These are phyloP conservation scores for Verticillium tricorpus DNA, from an alignment of 2,329 filamentous ascomycete species.

Conservation along the genomic window DNA sequence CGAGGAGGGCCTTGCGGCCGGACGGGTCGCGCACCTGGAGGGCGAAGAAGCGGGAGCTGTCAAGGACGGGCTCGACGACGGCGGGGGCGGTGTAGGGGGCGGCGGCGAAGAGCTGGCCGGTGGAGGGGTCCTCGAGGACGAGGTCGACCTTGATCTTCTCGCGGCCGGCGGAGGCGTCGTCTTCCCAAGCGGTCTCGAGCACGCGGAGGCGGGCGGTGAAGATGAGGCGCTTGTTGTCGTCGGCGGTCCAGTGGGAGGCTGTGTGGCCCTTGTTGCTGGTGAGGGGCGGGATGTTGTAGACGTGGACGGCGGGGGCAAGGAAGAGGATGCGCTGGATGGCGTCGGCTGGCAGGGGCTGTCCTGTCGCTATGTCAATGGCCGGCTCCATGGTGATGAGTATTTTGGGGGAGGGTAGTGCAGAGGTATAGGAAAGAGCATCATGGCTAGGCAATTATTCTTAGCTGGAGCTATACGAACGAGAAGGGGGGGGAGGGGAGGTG, in stretches of 20 bases:
- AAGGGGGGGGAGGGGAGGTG: not conserved
- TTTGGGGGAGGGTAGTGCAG: not conserved
- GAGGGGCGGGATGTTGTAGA: slow-evolving; percentile 83
- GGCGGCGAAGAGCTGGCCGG: slow-evolving; percentile 75
- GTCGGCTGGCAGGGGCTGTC: slow-evolving; percentile 61
- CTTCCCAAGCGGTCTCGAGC: slow-evolving; percentile 64
- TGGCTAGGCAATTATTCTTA: not conserved
- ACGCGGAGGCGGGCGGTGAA: slow-evolving; percentile 80
- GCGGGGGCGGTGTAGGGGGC: slow-evolving; percentile 66
- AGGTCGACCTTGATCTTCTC: slow-evolving; percentile 67
- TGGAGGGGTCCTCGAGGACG: slow-evolving; percentile 70
- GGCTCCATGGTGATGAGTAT: slow-evolving; percentile 47
- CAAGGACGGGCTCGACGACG: slow-evolving; percentile 71
- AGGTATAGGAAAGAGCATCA: not conserved
- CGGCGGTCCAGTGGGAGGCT: slow-evolving; percentile 71
- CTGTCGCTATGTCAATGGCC: slow-evolving; percentile 64
- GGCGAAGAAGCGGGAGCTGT: slow-evolving; percentile 82
- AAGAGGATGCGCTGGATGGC: slow-evolving; percentile 85
- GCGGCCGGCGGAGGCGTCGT: slow-evolving; percentile 25
- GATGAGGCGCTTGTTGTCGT: slow-evolving; percentile 67
- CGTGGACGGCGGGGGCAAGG: slow-evolving; percentile 68
- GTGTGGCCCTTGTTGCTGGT: slow-evolving; percentile 74
- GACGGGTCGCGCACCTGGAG: slow-evolving; percentile 71
- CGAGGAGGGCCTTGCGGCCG: slow-evolving; percentile 72
- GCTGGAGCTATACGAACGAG: not conserved